Evolutionary conservation across 2,329 filamentous ascomycete genomes (phyloP).

Genomic region (Epichloe bromicola): DNA sequence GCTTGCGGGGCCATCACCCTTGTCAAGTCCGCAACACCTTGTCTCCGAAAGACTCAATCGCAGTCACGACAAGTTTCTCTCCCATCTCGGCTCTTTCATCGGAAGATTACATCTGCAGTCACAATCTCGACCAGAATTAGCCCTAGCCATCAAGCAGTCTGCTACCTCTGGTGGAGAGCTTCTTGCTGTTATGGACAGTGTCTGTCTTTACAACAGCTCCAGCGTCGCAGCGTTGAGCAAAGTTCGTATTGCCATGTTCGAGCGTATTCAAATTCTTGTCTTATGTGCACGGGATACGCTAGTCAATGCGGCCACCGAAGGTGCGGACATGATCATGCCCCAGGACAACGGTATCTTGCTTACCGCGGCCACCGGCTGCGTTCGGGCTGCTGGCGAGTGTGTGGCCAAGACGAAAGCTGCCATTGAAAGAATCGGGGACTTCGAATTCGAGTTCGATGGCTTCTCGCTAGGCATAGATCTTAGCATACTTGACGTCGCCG

Average conservation of each 20-base stretch:
- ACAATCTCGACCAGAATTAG: constrained; percentile 74
- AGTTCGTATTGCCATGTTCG: constrained; percentile 64
- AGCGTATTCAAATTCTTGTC: constrained; percentile 67
- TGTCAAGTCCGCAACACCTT: constrained; percentile 54
- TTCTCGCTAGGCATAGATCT: constrained; percentile 43
- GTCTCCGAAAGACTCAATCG: constrained; percentile 71
- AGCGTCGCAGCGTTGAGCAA: constrained; percentile 53
- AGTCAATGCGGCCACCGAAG: constrained; percentile 50
- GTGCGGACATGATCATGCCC: constrained; percentile 68
- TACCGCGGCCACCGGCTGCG: constrained; percentile 70
- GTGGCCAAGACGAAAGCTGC: constrained; percentile 74
- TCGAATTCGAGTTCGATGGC: constrained; percentile 66
- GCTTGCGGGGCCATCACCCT: constrained; percentile 52
- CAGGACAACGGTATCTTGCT: constrained; percentile 66
- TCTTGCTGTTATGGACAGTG: constrained; percentile 65
- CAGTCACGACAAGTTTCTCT: constrained; percentile 79
- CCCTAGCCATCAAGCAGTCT: constrained; percentile 70
- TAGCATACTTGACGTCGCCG: constrained; percentile 31
- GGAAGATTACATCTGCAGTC: constrained; percentile 81
- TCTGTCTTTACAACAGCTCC: constrained; percentile 64
- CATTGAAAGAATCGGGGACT: constrained; percentile 81
- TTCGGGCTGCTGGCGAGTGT: constrained; percentile 82
- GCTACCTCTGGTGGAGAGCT: constrained; percentile 70
- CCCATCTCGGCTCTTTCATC: constrained; percentile 85
- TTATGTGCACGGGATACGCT: constrained; percentile 71